Conservation (phyloP, 2,329 filamentous ascomycete species). For the Beauveria bassiana region DNA sequence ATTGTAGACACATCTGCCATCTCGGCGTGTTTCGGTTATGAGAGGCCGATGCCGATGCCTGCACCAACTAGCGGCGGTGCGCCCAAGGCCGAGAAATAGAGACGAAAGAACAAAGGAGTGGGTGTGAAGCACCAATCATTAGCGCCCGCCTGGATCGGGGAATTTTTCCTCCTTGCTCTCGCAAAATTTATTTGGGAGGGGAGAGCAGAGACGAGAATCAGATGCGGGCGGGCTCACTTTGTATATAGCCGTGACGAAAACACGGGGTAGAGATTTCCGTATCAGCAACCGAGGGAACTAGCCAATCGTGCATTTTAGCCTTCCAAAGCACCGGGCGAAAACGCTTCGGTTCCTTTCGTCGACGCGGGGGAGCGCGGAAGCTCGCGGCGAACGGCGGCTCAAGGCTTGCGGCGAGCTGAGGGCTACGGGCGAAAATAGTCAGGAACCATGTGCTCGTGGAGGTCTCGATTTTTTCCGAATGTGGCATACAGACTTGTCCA, state of each 20-base stretch:
- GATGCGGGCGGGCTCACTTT: background rate
- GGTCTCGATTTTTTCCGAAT: slow-evolving; percentile 6
- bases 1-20: slow-evolving; percentile 2
- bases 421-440: slow-evolving; percentile 9
- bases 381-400: slow-evolving; percentile 11
- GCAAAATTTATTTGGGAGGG: background rate
- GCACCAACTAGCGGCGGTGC: background rate
- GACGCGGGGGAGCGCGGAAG: slow-evolving; percentile 7
- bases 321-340: slow-evolving; percentile 3
- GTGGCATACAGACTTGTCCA: background rate
- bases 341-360: slow-evolving; percentile 1
- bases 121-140: background rate
- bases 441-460: slow-evolving; percentile 9
- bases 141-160: slow-evolving; percentile 3
- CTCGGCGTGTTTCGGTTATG: slow-evolving; percentile 9
- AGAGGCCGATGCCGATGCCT: background rate
- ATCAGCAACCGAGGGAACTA: slow-evolving; percentile 10
- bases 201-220: background rate
- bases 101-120: background rate
- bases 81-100: background rate
- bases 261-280: slow-evolving; percentile 9
- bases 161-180: background rate
- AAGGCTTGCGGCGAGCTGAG: slow-evolving; percentile 1
- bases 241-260: slow-evolving; percentile 8
- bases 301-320: background rate